Evolutionary conservation across 2,329 filamentous ascomycete genomes (phyloP).

Genomic region (Rosellinia necatrix): DNA sequence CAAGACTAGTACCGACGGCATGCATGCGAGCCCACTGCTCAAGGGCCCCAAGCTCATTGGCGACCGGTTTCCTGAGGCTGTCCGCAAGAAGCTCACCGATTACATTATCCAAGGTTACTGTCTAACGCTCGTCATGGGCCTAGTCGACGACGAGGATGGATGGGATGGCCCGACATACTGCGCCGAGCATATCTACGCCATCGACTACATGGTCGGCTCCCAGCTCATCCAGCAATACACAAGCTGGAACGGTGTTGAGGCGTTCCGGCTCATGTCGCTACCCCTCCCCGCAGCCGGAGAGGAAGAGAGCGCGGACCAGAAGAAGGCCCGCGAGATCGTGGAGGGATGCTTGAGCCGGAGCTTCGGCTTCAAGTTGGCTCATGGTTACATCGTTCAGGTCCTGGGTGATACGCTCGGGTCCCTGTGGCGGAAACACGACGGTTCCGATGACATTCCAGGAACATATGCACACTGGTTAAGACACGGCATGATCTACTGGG

Average conservation of each 20-base stretch:
- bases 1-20: constrained; percentile 54
- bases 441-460: constrained; percentile 52
- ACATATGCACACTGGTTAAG: constrained; percentile 62
- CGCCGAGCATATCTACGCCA: constrained; percentile 52
- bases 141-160: constrained; percentile 52
- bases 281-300: constrained; percentile 45
- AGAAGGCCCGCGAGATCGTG: constrained; percentile 54
- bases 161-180: constrained; percentile 61
- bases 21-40: constrained; percentile 53
- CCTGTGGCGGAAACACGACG: constrained; percentile 55
- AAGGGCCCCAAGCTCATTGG: constrained; percentile 48
- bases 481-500: constrained; percentile 54
- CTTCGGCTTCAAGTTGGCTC: constrained; percentile 61
- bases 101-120: constrained; percentile 63
- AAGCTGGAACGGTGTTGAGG: constrained; percentile 53
- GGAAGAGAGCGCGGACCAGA: constrained; percentile 51
- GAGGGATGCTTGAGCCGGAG: constrained; percentile 54
- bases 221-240: constrained; percentile 60
- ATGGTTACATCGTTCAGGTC: constrained; percentile 57
- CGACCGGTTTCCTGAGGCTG: constrained; percentile 45
- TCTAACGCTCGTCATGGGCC: constrained; percentile 55
- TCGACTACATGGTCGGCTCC: constrained; percentile 55
- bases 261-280: constrained; percentile 56
- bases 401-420: constrained; percentile 56
- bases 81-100: constrained; percentile 53